Base-by-base conservation (phyloP, 345 rosid genomes). In the Populus pruinosa region DNA sequence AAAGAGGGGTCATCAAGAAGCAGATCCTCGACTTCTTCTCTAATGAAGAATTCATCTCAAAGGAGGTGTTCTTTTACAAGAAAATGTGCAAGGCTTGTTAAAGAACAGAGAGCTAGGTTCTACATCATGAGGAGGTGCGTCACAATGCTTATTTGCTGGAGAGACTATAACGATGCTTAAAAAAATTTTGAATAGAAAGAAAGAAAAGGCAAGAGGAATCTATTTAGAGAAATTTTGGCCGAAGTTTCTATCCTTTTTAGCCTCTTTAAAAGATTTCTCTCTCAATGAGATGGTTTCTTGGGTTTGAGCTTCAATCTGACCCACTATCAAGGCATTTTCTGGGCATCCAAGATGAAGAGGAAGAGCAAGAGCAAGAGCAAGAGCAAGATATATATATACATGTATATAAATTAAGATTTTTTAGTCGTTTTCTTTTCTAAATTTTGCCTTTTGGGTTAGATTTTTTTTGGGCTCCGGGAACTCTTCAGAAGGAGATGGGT, bases 111-210 rank as follows among this genome's bases (percentile, higher is more conserved):
- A 81, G 98, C 99, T 64, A 87, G 93, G 50, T 96, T 96, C 85
- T 96, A 96, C 76, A 96, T 96, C 88, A 82, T 93, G 90, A 81
- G 99, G 79, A 90, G 97, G 9, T 96, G 99, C 72, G 93, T 96
- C 0, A 81, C 90, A 69, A 93, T 96, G 96, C 97, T 96, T 72
- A 86, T 96, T 43, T 96, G 99, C 87, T 96, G 98, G 99, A 89
- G 88, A 47, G 98, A 96, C 39, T 92, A 89, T 72, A 82, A 88
- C 5, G 97, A 96, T 79, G 87, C 94, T 80, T 93, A 79, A 90
- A 33, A 3, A 6, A 3, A 17, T 5, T 10, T 35, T 39, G 64
- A 70, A 44, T 41, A 72, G 17, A 53, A 27, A 64, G 44, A 49
- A 27, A 17, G 29, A 8, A 35, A 67, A 27, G 29, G 21, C 25